Conservation (phyloP, 2,329 filamentous ascomycete species). For the Aspergillus pseudotamarii region DNA sequence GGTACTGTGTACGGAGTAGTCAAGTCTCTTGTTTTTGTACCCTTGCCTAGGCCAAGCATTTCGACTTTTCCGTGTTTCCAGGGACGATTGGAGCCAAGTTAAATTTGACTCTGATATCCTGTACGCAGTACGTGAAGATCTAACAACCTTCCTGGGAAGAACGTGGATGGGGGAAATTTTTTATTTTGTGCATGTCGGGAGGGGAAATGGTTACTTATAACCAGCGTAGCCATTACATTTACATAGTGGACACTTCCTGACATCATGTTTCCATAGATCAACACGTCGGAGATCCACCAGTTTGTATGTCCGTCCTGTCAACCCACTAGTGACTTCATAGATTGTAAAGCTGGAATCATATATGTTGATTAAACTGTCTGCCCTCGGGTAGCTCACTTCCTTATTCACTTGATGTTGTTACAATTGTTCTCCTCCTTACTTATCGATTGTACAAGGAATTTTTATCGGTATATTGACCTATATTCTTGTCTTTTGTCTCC, state of each 20-base stretch:
- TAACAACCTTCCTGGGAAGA: background rate
- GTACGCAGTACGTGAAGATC: background rate
- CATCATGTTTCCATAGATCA: conserved; percentile 15
- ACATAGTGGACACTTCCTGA: conserved; percentile 11
- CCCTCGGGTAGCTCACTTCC: background rate
- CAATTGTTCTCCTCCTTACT: background rate
- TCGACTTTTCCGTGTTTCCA: conserved; percentile 14
- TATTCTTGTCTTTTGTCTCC: background rate
- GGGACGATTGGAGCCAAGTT: conserved; percentile 11
- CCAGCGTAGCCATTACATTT: background rate
- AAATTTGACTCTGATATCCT: background rate
- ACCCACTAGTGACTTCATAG: conserved; percentile 13
- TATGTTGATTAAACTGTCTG: background rate
- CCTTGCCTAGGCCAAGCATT: conserved; percentile 28
- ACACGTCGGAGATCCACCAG: conserved; percentile 12
- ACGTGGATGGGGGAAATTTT: background rate
- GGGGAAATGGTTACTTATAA: background rate
- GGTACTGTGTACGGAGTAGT: background rate
- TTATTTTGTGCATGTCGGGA: background rate
- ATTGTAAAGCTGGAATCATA: background rate
- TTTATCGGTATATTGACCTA: background rate
- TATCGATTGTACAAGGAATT: background rate
- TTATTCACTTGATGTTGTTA: background rate
- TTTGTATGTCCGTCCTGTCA: background rate
- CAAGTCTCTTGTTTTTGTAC: background rate